A percentile compares a stretch with the other conserved stretches of the same genome.
phyloP scores from a whole-genome alignment of 805 yeast genomes.

The Zygoascus ofunaensis region DNA sequence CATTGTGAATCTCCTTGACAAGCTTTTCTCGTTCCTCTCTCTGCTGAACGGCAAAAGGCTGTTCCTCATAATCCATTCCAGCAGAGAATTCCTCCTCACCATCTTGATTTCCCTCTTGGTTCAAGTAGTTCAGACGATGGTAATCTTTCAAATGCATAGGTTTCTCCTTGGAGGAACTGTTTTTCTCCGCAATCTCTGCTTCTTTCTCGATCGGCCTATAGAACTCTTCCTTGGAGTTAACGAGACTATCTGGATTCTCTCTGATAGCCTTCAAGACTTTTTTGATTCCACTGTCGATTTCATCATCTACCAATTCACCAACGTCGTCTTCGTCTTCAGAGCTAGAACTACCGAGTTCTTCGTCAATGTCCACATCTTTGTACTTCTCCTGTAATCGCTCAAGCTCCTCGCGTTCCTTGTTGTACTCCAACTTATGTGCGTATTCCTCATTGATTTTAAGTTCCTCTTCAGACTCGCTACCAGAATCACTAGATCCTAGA shows the following conservation, averaged over 20 bases:
- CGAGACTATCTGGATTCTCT: slow-evolving; percentile 51
- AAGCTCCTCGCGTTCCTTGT: slow-evolving; percentile 27
- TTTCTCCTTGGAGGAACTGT: slow-evolving; percentile 35
- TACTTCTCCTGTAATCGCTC: slow-evolving; percentile 21
- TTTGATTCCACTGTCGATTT: slow-evolving; percentile 70
- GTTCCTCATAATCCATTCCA: slow-evolving; percentile 60
- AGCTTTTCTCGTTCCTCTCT: slow-evolving; percentile 64
- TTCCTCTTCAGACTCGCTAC: slow-evolving; percentile 17
- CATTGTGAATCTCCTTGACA: slow-evolving; percentile 63
- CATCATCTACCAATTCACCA: slow-evolving; percentile 81
- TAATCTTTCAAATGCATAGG: slow-evolving; percentile 89
- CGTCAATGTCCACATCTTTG: slow-evolving; percentile 26
- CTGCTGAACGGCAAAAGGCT: slow-evolving; percentile 68
- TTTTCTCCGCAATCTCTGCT: slow-evolving; percentile 36
- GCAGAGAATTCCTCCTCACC: slow-evolving; percentile 60
- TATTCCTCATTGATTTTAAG: slow-evolving; percentile 19
- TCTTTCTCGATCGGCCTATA: slow-evolving; percentile 42
- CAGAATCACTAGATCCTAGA: slow-evolving; percentile 6
- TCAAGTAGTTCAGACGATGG: slow-evolving; percentile 73
- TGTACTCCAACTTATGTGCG: slow-evolving; percentile 24
- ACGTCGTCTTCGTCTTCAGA: slow-evolving; percentile 81
- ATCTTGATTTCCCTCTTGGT: slow-evolving; percentile 53
- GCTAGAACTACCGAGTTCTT: slow-evolving; percentile 30
- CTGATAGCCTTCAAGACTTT: slow-evolving; percentile 64
- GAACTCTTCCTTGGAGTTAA: slow-evolving; percentile 63